phyloP scores from a whole-genome alignment of 2,329 filamentous ascomycete species.

The Aureobasidium musti region DNA sequence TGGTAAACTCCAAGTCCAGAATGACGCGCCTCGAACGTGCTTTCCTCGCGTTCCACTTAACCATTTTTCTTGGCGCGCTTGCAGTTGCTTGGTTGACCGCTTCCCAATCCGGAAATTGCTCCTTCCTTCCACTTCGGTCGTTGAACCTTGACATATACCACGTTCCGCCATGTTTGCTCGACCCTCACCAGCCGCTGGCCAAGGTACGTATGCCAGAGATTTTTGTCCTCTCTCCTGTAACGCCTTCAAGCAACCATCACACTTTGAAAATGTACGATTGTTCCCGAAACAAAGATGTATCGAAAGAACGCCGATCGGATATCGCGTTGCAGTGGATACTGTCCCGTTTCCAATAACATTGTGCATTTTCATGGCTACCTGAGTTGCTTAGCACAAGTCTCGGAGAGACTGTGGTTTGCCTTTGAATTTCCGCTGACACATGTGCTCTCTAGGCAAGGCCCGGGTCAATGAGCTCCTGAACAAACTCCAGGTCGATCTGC shows the following conservation, averaged over 20 bases:
- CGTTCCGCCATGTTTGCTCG: background rate
- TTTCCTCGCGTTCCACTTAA: slow-evolving; percentile 9
- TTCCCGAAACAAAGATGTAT: too few relatives aligned
- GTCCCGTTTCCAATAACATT: too few relatives aligned
- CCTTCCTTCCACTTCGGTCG: background rate
- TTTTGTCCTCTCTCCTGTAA: too few relatives aligned
- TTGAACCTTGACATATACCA: slow-evolving; percentile 3
- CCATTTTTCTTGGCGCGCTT: slow-evolving; percentile 8
- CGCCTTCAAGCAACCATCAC: too few relatives aligned
- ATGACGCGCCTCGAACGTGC: slow-evolving; percentile 22
- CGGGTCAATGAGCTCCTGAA: slow-evolving; percentile 24
- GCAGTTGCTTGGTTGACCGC: slow-evolving; percentile 11
- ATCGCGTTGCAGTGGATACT: too few relatives aligned
- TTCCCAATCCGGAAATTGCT: slow-evolving; percentile 27
- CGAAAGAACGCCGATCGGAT: too few relatives aligned
- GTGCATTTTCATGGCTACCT: too few relatives aligned
- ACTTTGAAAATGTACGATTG: too few relatives aligned
- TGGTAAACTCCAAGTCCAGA: slow-evolving; percentile 12
- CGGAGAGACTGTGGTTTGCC: background rate
- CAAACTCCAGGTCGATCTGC: slow-evolving; percentile 62
- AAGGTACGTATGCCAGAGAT: background rate
- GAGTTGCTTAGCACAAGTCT: too few relatives aligned
- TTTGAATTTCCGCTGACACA: background rate
- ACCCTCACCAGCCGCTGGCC: background rate
- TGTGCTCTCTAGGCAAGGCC: background rate